These are phyloP conservation scores for Cladosporium oxysporum DNA, from an alignment of 2,329 filamentous ascomycete species.

Conservation along the genomic window DNA sequence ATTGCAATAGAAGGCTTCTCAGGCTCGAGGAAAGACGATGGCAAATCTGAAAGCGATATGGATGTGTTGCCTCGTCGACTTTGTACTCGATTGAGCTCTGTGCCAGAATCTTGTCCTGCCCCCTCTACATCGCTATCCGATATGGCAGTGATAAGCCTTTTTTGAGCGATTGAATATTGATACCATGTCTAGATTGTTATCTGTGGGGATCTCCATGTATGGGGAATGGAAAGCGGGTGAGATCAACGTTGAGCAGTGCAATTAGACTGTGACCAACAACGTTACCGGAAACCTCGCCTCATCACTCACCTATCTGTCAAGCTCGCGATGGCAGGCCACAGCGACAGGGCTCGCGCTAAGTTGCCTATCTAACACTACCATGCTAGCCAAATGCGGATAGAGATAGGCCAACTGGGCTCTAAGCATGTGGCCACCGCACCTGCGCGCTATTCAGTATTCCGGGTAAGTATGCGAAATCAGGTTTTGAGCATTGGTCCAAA, in stretches of 20 bases:
- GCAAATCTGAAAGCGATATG: not conserved
- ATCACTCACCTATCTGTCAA: not conserved
- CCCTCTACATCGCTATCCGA: not conserved
- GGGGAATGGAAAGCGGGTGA: not conserved
- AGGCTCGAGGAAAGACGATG: not conserved
- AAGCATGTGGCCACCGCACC: not conserved
- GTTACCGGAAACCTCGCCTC: not conserved
- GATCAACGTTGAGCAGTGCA: not conserved
- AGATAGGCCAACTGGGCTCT: not conserved
- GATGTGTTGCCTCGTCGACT: not conserved
- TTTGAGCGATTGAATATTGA: not conserved
- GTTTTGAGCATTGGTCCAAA: not conserved
- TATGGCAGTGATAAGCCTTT: not conserved
- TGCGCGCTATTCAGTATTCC: not conserved
- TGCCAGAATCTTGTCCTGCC: not conserved
- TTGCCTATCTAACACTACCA: not conserved
- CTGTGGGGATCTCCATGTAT: constrained; percentile 2
- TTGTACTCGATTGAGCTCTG: not conserved
- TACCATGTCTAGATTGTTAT: not conserved
- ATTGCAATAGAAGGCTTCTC: not conserved
- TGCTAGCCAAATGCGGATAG: not conserved
- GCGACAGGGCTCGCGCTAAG: not conserved
- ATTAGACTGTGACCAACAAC: not conserved
- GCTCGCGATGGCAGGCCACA: not conserved
- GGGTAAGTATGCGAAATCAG: not conserved